phyloP scores from a whole-genome alignment of 495 filamentous ascomycete genomes.

The Echria macrotheca region DNA sequence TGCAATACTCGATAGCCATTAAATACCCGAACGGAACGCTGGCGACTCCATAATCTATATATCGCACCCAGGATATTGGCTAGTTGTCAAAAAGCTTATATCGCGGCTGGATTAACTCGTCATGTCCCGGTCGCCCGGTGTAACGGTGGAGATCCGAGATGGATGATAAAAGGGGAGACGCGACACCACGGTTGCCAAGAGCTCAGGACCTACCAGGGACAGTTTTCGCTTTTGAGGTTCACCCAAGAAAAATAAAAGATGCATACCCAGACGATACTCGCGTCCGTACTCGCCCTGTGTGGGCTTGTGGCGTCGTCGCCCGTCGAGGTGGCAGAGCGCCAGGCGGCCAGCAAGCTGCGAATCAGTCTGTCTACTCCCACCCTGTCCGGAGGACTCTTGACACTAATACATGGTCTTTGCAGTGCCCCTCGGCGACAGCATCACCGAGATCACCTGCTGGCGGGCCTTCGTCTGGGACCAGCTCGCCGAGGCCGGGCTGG shows the following conservation, averaged over 20 bases:
- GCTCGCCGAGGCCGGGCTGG: constrained; percentile 24
- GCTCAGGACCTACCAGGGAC: no score
- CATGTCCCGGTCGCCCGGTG: no score
- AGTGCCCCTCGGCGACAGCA: constrained; percentile 40
- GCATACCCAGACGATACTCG: constrained; percentile 9
- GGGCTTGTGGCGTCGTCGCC: constrained; percentile 12
- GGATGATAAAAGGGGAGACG: no score
- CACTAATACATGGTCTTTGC: not conserved
- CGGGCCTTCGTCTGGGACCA: constrained; percentile 34
- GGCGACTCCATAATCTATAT: no score
- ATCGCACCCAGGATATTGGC: no score
- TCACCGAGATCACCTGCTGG: constrained; percentile 42
- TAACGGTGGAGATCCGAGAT: no score
- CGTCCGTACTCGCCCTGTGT: constrained; percentile 9
- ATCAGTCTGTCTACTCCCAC: constrained; percentile 9
- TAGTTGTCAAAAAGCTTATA: no score
- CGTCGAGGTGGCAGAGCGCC: constrained; percentile 17
- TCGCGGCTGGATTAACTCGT: no score
- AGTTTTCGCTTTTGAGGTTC: not conserved
- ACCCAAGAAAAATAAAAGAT: constrained; percentile 1
- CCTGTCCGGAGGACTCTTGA: not conserved
- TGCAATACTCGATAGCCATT: no score
- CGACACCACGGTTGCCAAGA: no score
- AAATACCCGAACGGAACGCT: no score
- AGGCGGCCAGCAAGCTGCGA: constrained; percentile 16